Evolutionary conservation across 345 rosid genomes (phyloP).

Genomic region (Noccaea caerulescens): DNA sequence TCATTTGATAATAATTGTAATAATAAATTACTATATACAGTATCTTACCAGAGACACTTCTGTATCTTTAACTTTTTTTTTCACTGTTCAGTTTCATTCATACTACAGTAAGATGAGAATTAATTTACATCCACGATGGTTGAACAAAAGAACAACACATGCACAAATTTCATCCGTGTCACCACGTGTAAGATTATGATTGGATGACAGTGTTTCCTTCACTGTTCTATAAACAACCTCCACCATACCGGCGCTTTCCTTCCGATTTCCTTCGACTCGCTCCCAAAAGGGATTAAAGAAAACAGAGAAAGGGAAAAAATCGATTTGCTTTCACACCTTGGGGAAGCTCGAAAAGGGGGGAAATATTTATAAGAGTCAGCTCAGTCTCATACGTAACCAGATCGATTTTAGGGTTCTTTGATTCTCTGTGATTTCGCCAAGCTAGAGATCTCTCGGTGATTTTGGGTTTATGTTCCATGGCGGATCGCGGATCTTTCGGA

Average conservation of each 20-base stretch:
- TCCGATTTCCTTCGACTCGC: conserved; percentile 34
- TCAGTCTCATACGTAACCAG: conserved; percentile 27
- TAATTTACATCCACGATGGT: not conserved
- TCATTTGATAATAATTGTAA: not conserved
- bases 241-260: conserved; percentile 35
- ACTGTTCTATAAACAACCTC: conserved; percentile 24
- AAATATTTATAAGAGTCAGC: not conserved
- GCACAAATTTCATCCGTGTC: not conserved
- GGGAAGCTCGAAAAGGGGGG: conserved; percentile 20
- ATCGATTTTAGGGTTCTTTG: conserved; percentile 42
- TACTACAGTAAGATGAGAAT: not conserved
- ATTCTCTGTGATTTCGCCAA: conserved; percentile 30
- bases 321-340: conserved; percentile 41
- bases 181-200: conserved; percentile 13
- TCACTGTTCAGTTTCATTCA: not conserved
- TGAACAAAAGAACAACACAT: not conserved
- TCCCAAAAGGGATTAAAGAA: conserved; percentile 2
- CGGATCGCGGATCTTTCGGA: conserved; percentile 57
- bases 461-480: conserved; percentile 46
- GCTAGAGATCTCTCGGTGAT: conserved; percentile 36
- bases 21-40: not conserved
- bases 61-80: not conserved
- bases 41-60: not conserved
- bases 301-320: not conserved
- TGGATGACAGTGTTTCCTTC: conserved; percentile 20